Evolutionary conservation across 2,329 filamentous ascomycete genomes (phyloP), one percentile per base, ranked within the genome.

Genomic region (Pseudohalonectria lignicola): DNA sequence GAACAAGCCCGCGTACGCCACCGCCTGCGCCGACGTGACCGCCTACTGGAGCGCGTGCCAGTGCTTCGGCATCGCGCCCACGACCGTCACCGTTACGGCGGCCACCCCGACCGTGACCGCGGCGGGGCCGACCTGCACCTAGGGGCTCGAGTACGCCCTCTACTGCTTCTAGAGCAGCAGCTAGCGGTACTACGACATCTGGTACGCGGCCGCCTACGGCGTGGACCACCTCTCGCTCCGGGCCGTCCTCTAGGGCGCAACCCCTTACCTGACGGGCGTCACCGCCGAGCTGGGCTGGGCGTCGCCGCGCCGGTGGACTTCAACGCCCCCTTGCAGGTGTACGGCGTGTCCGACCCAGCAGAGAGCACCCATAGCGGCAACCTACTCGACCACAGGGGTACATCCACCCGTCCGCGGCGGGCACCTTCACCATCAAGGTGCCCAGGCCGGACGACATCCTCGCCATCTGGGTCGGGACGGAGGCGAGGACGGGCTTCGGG

Each of bases 321-420:
- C n/a, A n/a, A n/a, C n/a, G n/a, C n/a, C n/a, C n/a, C n/a, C n/a
- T n/a, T n/a, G n/a, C n/a, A n/a, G n/a, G n/a, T n/a, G n/a, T n/a
- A n/a, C n/a, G n/a, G n/a, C n/a, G n/a, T n/a, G n/a, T n/a, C n/a
- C n/a, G n/a, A n/a, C n/a, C n/a, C n/a, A n/a, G n/a, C n/a, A n/a
- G n/a, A n/a, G n/a, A n/a, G n/a, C n/a, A n/a, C n/a, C n/a, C n/a
- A n/a, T n/a, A n/a, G n/a, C n/a, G n/a, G n/a, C n/a, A n/a, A n/a
- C n/a, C n/a, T n/a, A n/a, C n/a, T 64, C 41, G 61, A 66, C 41
- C 63, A 62, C 46, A 59, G 53, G 37, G 60, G 59, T 60, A 61
- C 45, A 52, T 63, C n/a, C 62, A 17, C 15, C 31, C 31, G n/a
- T 15, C 31, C 17, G 16, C 31, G n/a, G 13, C 31, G n/a, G 31